phyloP scores from a whole-genome alignment of 345 rosid species.

The Geranium brycei region DNA sequence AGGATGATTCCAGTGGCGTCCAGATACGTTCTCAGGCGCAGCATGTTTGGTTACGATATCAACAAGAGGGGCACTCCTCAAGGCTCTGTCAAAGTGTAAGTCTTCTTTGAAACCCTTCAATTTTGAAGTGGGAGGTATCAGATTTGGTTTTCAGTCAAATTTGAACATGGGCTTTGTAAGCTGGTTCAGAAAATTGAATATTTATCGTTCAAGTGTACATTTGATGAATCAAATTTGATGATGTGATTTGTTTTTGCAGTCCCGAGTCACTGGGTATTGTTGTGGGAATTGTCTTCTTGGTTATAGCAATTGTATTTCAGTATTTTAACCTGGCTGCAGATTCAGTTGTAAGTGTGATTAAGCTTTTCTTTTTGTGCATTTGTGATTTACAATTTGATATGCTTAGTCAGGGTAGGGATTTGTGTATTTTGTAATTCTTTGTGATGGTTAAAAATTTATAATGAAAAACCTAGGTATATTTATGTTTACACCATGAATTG shows the following conservation, averaged over 20 bases:
- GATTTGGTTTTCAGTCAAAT: too few relatives aligned
- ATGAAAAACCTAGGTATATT: too few relatives aligned
- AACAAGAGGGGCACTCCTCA: slow-evolving; percentile 87
- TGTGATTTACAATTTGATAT: background rate
- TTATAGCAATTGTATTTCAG: slow-evolving; percentile 71
- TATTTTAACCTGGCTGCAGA: slow-evolving; percentile 84
- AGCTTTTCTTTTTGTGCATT: background rate
- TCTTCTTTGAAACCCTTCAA: background rate
- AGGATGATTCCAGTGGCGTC: slow-evolving; percentile 89
- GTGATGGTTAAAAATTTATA: too few relatives aligned
- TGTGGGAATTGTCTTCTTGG: slow-evolving; percentile 74
- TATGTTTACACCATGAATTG: too few relatives aligned
- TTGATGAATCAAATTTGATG: background rate
- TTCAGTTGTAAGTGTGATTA: slow-evolving; percentile 47
- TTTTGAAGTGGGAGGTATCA: background rate
- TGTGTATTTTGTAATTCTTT: too few relatives aligned
- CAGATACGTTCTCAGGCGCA: slow-evolving; percentile 63
- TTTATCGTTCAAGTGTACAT: too few relatives aligned
- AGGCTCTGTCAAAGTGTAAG: slow-evolving; percentile 86
- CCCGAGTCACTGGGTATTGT: slow-evolving; percentile 94
- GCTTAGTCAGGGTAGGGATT: too few relatives aligned
- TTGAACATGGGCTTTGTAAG: too few relatives aligned
- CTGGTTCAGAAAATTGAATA: too few relatives aligned
- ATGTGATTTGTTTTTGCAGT: slow-evolving; percentile 34
- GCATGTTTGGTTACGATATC: slow-evolving; percentile 87